These are phyloP conservation scores for Suillus tomentosus DNA, from an alignment of 768 basidiomycete genomes.

Conservation along the genomic window DNA sequence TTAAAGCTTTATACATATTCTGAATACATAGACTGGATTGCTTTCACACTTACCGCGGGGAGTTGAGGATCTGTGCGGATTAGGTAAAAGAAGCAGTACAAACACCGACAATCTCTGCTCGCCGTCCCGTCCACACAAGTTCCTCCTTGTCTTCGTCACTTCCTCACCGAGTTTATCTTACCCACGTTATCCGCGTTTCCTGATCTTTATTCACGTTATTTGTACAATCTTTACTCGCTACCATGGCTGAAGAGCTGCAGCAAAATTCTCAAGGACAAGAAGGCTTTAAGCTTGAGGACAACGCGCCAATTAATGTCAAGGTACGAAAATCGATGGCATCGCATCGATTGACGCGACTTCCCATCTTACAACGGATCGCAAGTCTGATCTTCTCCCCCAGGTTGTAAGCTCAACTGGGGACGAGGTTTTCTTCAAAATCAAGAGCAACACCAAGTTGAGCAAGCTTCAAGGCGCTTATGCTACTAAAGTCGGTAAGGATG, in stretches of 20 bases:
- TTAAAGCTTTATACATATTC: background rate
- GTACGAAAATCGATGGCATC: conserved; percentile 38
- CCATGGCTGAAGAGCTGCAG: conserved; percentile 59
- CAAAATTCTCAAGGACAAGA: conserved; percentile 37
- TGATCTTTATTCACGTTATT: conserved; percentile 6
- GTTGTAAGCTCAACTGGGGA: conserved; percentile 77
- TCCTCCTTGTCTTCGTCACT: conserved; percentile 1
- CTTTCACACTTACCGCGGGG: background rate
- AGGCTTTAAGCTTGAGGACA: conserved; percentile 55
- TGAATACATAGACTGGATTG: background rate
- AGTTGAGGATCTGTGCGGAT: background rate
- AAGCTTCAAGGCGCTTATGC: conserved; percentile 94
- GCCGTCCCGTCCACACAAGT: conserved; percentile 2
- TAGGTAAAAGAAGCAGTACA: conserved; percentile 11
- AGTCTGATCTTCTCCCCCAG: conserved; percentile 37
- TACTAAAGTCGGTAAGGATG: conserved; percentile 89
- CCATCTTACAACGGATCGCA: conserved; percentile 2
- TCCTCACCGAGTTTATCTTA: background rate
- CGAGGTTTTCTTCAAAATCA: conserved; percentile 97
- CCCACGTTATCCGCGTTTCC: conserved; percentile 7
- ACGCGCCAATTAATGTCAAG: conserved; percentile 78
- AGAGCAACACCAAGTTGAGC: conserved; percentile 86
- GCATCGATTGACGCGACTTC: conserved; percentile 9
- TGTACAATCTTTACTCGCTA: background rate
- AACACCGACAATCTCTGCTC: conserved; percentile 13